Base-by-base conservation (phyloP, 2,329 filamentous ascomycete species). In the Hyphodiscus sp. region DNA sequence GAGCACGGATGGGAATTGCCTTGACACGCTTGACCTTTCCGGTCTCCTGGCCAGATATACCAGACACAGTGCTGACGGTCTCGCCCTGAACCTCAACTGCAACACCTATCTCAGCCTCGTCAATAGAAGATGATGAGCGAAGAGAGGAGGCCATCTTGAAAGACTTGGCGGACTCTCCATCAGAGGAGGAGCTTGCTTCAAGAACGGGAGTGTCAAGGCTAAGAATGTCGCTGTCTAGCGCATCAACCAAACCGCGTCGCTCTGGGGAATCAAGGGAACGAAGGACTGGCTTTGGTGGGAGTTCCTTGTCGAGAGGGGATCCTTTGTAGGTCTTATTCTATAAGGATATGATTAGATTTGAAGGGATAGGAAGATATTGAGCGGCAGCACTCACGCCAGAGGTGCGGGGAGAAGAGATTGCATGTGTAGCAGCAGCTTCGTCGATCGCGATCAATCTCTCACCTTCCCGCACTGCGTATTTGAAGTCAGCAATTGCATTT, bases 201-300 rank as follows among this genome's bases (percentile, higher is more conserved):
- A 23, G 29, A 44, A 46, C 8, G 20, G 19, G 26, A 33, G 9
- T 15, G 33, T 13, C 11, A 15, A 16, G 26, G 23, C 18, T 10
- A 3, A 20, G 33, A 20, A 26, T 45, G 4, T 38, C 33, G 33
- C 7, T 8, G 13, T 33, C 29, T 7, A n/a, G 11, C 11, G 16
- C n/a, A 52, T 49, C 53, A 16, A 45, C 11, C 10, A 52, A 18
- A 16, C 53, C 53, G 30, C 43, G 49, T 38, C 46, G 44, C 33
- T 55, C 26, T 20, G 49, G 49, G 20, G 53, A 55, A 5, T 49
- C 42, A 26, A 16, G 15, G 41, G 10, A 29, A 7, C 49, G 42
- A 23, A 51, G 49, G 42, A 19, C 18, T 30, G 53, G 53, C 49
- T 52, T 52, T 15, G 49, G 26, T 29, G 53, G 53, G 8, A 55